Conservation (phyloP, 2,329 filamentous ascomycete species). For the Ceratocystis smalleyi region DNA sequence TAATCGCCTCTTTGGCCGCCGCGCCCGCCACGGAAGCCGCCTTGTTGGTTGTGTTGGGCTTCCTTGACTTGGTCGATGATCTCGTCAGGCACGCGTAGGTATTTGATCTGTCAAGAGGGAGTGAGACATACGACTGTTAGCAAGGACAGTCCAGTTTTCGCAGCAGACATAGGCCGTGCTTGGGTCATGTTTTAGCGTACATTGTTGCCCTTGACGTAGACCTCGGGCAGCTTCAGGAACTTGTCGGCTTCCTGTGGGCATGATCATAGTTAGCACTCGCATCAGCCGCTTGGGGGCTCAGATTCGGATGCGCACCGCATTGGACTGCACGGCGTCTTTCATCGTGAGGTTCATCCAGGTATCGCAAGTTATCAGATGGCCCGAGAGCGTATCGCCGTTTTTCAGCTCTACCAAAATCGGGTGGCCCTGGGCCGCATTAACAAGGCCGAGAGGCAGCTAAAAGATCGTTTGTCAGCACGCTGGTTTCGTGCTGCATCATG, state of each 20-base stretch:
- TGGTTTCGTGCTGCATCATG: background rate
- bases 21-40: constrained; percentile 49
- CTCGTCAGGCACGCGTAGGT: constrained; percentile 87
- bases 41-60: constrained; percentile 59
- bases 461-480: background rate
- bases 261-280: constrained; percentile 20
- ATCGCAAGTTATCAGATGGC: constrained; percentile 89
- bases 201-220: constrained; percentile 95
- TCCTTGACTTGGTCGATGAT: constrained; percentile 91
- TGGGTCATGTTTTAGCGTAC: constrained; percentile 38
- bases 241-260: constrained; percentile 65
- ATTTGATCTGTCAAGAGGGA: constrained; percentile 66
- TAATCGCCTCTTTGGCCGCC: constrained; percentile 46
- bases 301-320: constrained; percentile 39
- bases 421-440: constrained; percentile 92
- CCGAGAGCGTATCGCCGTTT: constrained; percentile 93
- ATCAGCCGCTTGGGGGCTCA: background rate
- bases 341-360: constrained; percentile 99
- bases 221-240: constrained; percentile 81
- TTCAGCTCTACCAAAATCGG: constrained; percentile 97
- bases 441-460: constrained; percentile 60
- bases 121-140: constrained; percentile 18
- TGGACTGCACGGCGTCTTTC: constrained; percentile 94
- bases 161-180: background rate
- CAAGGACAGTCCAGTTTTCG: background rate